Evolutionary conservation across 345 rosid species (phyloP).

Genomic region (Jatropha curcas): DNA sequence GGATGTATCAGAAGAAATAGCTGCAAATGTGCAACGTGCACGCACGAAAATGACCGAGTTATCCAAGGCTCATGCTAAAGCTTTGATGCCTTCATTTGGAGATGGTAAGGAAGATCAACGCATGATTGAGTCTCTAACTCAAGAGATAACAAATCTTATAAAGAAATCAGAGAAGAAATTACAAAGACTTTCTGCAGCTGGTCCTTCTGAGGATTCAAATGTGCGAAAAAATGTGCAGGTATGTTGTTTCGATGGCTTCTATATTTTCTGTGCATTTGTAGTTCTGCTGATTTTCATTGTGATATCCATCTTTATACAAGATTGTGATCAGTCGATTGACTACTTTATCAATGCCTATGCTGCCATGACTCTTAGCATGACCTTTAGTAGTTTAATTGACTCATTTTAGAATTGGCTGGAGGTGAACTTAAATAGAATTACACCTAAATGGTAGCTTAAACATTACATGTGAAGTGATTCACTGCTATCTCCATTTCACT

Average conservation of each 20-base stretch:
- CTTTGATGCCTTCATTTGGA: slow-evolving; percentile 98
- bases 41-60: slow-evolving; percentile 71
- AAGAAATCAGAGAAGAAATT: slow-evolving; percentile 82
- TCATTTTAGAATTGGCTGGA: neutral
- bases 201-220: slow-evolving; percentile 90
- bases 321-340: neutral
- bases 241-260: slow-evolving; percentile 9
- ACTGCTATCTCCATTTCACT: neutral
- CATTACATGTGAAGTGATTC: too few species aligned
- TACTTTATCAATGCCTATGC: neutral
- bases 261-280: neutral
- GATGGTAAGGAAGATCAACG: slow-evolving; percentile 94
- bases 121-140: slow-evolving; percentile 79
- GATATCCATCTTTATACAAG: neutral
- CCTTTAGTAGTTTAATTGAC: neutral
- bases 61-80: slow-evolving; percentile 90
- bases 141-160: slow-evolving; percentile 72
- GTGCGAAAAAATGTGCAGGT: slow-evolving; percentile 97
- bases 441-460: neutral
- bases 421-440: neutral
- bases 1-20: slow-evolving; percentile 90
- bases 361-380: neutral
- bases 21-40: slow-evolving; percentile 73
- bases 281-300: neutral
- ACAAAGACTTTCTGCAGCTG: slow-evolving; percentile 65